Percentiles rank a stretch among this genome's conserved stretches.
Evolutionary conservation across 257 asterid genomes (phyloP).

Genomic region (Mentha longifolia): DNA sequence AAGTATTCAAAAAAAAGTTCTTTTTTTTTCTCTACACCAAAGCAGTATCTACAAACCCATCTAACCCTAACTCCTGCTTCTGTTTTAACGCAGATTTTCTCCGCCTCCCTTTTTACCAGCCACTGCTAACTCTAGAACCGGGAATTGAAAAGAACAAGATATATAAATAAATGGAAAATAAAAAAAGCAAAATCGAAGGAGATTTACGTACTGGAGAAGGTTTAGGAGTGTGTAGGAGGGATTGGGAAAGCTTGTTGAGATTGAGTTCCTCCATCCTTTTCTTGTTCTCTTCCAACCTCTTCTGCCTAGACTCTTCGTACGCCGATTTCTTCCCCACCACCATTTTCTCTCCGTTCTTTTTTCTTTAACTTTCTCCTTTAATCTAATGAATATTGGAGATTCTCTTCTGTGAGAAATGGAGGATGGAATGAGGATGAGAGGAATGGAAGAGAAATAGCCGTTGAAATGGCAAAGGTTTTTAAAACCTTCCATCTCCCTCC

Average conservation of each 20-base stretch:
- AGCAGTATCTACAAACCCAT: too few relatives aligned
- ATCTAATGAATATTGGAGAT: neutral
- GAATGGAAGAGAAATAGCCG: conserved; percentile 12
- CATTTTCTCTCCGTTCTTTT: conserved; percentile 43
- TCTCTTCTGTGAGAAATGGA: neutral
- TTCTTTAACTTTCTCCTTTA: neutral
- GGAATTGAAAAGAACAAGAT: too few relatives aligned
- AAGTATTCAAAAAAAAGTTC: too few relatives aligned
- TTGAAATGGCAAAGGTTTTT: neutral
- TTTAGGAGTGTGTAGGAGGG: conserved; percentile 60
- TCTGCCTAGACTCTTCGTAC: conserved; percentile 60
- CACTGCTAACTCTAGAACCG: too few relatives aligned
- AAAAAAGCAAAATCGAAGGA: too few relatives aligned
- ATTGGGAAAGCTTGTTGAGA: conserved; percentile 59
- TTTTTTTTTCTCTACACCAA: too few relatives aligned
- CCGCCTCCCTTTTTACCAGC: too few relatives aligned
- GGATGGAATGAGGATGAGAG: neutral
- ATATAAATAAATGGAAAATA: too few relatives aligned
- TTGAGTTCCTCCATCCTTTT: conserved; percentile 71
- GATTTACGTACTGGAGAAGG: conserved; percentile 51
- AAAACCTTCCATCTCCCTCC: conserved; percentile 16
- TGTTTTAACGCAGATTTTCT: too few relatives aligned
- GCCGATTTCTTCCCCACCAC: conserved; percentile 53
- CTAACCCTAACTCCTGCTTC: too few relatives aligned
- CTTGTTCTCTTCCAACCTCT: conserved; percentile 75